These are phyloP conservation scores for Tetraselmis chui DNA, from an alignment of 139 green algal genomes.

Conservation along the genomic window DNA sequence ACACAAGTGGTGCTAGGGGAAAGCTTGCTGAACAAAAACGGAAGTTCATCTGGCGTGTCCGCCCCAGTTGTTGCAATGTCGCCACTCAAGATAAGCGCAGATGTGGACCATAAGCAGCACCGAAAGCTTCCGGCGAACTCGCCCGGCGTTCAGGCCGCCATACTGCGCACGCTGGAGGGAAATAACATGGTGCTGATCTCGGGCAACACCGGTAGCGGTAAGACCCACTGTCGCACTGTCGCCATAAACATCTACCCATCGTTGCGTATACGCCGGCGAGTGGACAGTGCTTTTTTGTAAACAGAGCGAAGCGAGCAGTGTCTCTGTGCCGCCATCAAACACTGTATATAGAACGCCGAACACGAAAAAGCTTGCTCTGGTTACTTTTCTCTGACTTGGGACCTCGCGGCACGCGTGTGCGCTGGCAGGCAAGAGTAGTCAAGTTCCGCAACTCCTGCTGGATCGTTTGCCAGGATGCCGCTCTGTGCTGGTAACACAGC, in stretches of 20 bases:
- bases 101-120: too few relatives aligned
- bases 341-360: not conserved
- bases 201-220: not conserved
- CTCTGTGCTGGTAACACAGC: constrained; percentile 25
- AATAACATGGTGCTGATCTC: not conserved
- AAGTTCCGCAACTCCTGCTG: constrained; percentile 35
- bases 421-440: constrained; percentile 23
- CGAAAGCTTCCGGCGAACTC: too few relatives aligned
- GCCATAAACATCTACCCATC: not conserved
- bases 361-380: not conserved
- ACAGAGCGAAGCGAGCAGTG: not conserved
- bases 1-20: too few relatives aligned
- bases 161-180: not conserved
- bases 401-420: not conserved
- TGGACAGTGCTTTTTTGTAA: not conserved
- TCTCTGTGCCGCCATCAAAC: not conserved
- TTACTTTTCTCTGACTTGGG: not conserved
- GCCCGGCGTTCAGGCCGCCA: too few relatives aligned
- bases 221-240: not conserved
- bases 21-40: too few relatives aligned
- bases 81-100: too few relatives aligned
- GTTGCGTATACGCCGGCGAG: not conserved
- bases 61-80: too few relatives aligned
- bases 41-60: too few relatives aligned
- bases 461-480: constrained; percentile 7